phyloP scores from a whole-genome alignment of 2,329 filamentous ascomycete genomes.

The Diaporthe longicolla region DNA sequence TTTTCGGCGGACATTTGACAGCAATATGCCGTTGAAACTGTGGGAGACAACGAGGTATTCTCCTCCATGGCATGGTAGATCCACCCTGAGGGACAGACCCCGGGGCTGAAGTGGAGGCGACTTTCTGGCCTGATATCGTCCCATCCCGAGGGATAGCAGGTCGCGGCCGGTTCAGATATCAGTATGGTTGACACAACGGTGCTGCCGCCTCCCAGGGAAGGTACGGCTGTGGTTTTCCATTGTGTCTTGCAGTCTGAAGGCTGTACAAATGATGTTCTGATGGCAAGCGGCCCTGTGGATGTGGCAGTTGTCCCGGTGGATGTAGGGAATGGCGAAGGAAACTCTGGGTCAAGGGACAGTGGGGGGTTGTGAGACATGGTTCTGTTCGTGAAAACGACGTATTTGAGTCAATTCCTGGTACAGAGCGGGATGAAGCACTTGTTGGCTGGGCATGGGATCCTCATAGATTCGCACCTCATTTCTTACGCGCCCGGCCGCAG shows the following conservation, averaged over 20 bases:
- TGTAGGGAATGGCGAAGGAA: no score
- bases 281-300: not conserved
- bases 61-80: constrained; percentile 10
- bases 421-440: not conserved
- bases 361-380: not conserved
- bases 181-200: not conserved
- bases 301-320: not conserved
- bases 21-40: not conserved
- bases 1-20: not conserved
- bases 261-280: constrained; percentile 12
- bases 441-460: constrained; percentile 3
- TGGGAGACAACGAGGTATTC: not conserved
- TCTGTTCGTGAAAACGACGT: not conserved
- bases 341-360: not conserved
- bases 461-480: not conserved
- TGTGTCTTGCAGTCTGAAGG: constrained; percentile 7
- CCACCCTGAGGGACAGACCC: constrained; percentile 9
- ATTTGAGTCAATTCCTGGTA: not conserved
- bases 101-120: constrained; percentile 10
- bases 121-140: not conserved
- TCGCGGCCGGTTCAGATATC: constrained; percentile 7
- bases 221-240: constrained; percentile 10
- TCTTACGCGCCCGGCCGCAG: not conserved
- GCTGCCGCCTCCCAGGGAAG: not conserved
- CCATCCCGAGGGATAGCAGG: constrained; percentile 10